Evolutionary conservation across 2,329 filamentous ascomycete species (phyloP), one percentile per base, ranked within the genome.

Genomic region (Cercospora sesami): DNA sequence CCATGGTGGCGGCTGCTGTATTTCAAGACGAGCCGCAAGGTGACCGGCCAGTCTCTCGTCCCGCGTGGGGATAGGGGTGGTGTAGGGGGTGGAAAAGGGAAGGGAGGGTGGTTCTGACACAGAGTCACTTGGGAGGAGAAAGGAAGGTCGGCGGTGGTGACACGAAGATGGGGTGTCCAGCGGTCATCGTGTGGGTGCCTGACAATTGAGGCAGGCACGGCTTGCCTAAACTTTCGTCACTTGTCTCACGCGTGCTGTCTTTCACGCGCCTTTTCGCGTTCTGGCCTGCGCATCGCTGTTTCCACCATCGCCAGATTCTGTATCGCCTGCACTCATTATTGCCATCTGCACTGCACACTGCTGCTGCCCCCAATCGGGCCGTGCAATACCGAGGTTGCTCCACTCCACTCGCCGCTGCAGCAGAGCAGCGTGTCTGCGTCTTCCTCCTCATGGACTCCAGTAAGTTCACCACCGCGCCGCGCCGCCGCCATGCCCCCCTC

Each of bases 1-100:
- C 77, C 77, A 79, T 79, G 69, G 69, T 73, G 72, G 73, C 75
- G 73, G 70, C 69, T 68, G 68, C 74, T 73, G 73, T 77, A 59
- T 74, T 73, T 75, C 75, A 76, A 72, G 74, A 71, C 67, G 61
- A 70, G 64, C 64, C 61, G 65, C 65, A 60, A 61, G 65, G 65
- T 65, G 39, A 28, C 26, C 53, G 53, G 42, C 36, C n/a, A 36
- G 31, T 65, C 67, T 30, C 66, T 62, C 67, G 60, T 42, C 23
- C 60, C 28, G 68, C 65, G 67, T 58, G 60, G 60, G 23, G 58
- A 39, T 6, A 63, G 30, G n/a, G 21, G 21, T 16, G 42, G 60
- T 58, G 63, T 51, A 70, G 61, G 36, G 55, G 64, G 57, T 39
- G 62, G 62, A 45, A 48, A 53, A 36, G 30, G 63, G 51, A 59